A percentile compares a stretch with the other conserved stretches of the same genome.
phyloP scores from a whole-genome alignment of 257 asterid species.

The Lithospermum erythrorhizon region DNA sequence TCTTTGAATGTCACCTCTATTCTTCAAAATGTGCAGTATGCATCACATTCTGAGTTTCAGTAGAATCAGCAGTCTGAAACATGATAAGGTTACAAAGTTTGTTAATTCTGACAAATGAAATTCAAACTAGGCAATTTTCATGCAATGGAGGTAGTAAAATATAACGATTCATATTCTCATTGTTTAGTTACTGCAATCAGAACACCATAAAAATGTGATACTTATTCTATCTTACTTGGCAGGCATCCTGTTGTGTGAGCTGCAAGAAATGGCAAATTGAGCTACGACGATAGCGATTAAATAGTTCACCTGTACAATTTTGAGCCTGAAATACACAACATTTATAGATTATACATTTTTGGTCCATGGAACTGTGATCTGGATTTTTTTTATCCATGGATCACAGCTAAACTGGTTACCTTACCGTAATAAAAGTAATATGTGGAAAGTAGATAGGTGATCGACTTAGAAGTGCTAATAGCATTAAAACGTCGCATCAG shows the following conservation, averaged over 20 bases:
- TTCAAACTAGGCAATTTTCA: too few relatives aligned
- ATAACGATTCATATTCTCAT: neutral
- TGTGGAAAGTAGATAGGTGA: neutral
- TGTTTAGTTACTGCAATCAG: neutral
- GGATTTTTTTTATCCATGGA: constrained; percentile 20
- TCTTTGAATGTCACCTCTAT: too few relatives aligned
- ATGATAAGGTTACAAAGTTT: too few relatives aligned
- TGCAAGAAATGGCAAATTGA: neutral
- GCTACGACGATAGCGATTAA: neutral
- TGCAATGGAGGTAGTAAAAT: too few relatives aligned
- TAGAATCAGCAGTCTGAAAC: too few relatives aligned
- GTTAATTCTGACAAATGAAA: too few relatives aligned
- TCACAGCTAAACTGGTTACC: constrained; percentile 36
- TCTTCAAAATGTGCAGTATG: too few relatives aligned
- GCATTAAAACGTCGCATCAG: too few relatives aligned
- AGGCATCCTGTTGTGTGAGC: neutral
- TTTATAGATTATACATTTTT: neutral
- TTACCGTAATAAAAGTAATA: neutral
- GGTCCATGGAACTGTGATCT: constrained; percentile 2
- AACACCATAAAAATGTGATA: neutral
- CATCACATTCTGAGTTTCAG: too few relatives aligned
- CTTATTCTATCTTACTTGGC: too few relatives aligned
- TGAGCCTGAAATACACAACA: neutral
- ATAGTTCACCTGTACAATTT: neutral
- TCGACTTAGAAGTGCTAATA: neutral